Conservation (phyloP, 495 filamentous ascomycete genomes). For the Aspergillus hancockii region DNA sequence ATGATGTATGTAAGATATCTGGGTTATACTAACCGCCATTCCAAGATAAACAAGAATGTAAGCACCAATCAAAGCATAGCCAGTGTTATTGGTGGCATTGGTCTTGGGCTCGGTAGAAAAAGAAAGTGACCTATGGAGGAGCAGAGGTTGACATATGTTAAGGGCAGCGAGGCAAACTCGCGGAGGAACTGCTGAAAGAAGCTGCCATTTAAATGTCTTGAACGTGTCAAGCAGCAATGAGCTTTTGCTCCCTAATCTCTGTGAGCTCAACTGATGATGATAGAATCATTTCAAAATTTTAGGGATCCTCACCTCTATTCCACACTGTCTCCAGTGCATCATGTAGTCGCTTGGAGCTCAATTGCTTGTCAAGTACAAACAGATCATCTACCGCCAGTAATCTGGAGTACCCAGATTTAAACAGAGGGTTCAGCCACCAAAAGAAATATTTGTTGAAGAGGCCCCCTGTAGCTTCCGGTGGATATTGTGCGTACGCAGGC, state of each 20-base stretch:
- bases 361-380: conserved; percentile 43
- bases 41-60: conserved; percentile 61
- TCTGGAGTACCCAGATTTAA: conserved; percentile 49
- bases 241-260: conserved; percentile 10
- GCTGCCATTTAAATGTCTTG: conserved; percentile 45
- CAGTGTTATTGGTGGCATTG: conserved; percentile 44
- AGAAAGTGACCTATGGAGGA: conserved; percentile 54
- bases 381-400: conserved; percentile 48
- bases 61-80: conserved; percentile 68
- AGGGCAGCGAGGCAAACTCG: conserved; percentile 58
- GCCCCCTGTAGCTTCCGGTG: conserved; percentile 61
- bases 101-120: conserved; percentile 47
- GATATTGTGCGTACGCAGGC: conserved; percentile 40
- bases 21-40: conserved; percentile 60
- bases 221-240: conserved; percentile 23
- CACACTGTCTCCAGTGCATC: conserved; percentile 35
- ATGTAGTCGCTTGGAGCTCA: conserved; percentile 43
- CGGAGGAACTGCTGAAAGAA: conserved; percentile 52
- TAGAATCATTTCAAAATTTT: neutral
- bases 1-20: conserved; percentile 30
- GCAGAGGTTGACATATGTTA: conserved; percentile 63
- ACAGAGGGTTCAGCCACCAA: conserved; percentile 60
- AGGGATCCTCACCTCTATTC: conserved; percentile 23
- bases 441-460: conserved; percentile 54
- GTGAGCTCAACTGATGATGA: conserved; percentile 15